Base-by-base conservation (phyloP, 2,329 filamentous ascomycete species). In the Lachnellula arida region DNA sequence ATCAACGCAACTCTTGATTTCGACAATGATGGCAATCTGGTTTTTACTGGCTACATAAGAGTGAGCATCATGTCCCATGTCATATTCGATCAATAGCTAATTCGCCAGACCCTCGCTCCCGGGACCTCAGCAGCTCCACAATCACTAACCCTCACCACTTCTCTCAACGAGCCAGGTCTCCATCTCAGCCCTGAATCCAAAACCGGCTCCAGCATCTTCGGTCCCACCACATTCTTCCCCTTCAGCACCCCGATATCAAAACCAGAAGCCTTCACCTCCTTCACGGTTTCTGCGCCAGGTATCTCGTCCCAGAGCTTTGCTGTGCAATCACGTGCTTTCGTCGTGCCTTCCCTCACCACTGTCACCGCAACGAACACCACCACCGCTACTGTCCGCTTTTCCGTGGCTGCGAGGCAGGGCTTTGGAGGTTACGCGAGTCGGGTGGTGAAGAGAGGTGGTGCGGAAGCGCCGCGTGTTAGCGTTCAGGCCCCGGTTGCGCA, bases 1-100 rank as follows among this genome's bases (percentile, higher is more conserved):
- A 78, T 81, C 42, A 73, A 76, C 53, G 51, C 55, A 9, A 63
- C 55, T 11, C 55, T 64, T 25, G 61, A 66, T 46, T 62, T 66
- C 25, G 53, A 59, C 17, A 4, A 7, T 7, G 12, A 34, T 39
- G 62, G 59, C 28, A 55, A 49, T 11, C 28, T 64, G 8, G 32
- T 60, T 1, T 62, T 66, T n/a, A 58, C 49, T 4, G 63, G 64
- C 0, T 53, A 48, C 25, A 61, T 66, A 22, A 53, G 63, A 42
- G 64, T 66, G 57, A 43, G 57, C 19, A 40, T 14, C 23, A 28
- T n/a, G 17, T 37, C 19, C 22, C 2, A 44, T 22, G 2, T 19
- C 4, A 44, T 12, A 22, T 44, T 14, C 11, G 6, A 22, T 19
- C 42, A 44, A 23, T 23, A 44, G 5, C 42, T 44, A 11, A 44